Base-by-base conservation (phyloP, 2,329 filamentous ascomycete species). In the Samsoniella hepiali region DNA sequence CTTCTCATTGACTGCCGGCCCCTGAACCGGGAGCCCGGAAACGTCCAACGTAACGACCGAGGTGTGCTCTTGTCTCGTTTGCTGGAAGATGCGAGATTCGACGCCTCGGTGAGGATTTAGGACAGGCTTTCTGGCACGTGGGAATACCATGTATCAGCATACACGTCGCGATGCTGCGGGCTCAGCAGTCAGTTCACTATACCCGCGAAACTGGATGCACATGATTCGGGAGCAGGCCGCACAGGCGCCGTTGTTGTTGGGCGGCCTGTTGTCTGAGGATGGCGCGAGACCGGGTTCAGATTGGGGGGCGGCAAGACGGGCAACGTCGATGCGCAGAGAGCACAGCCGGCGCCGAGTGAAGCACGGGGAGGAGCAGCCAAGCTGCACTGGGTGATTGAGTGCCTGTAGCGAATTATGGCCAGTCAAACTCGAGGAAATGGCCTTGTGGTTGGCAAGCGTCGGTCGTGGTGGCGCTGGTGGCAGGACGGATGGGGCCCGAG, bases 381-480 rank as follows among this genome's bases (percentile, higher is more conserved):
- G 10, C 13, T 13, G 27, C 13, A 17, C 13, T 49, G 27, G 13
- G 15, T 7, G 11, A 31, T 27, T 27, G 31, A 13, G 13, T 13
- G 15, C 15, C 38, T 5, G 5, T 15, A n/a, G 17, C 42, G 7
- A 22, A 55, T 15, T 4, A 36, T 32, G 67, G 68, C 72, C 72
- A 74, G 69, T 74, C 69, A 65, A 68, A 73, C 69, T 68, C 70
- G 71, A 64, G 68, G 67, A 67, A 69, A 56, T 44, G 61, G 65
- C 71, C 70, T 67, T 73, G 71, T 74, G 72, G 68, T n/a, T 22
- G 22, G 22, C 59, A 15, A 32, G 31, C 15, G 29, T 22, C 22
- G 22, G 22, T 15, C 29, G 59, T 38, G 38, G 17, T 17, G n/a
- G 58, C 47, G 42, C 44, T n/a, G 45, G 40, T 11, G 45, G 44